Base-by-base conservation (phyloP, 352 stramenopile genomes). In the Lagenidium giganteum region DNA sequence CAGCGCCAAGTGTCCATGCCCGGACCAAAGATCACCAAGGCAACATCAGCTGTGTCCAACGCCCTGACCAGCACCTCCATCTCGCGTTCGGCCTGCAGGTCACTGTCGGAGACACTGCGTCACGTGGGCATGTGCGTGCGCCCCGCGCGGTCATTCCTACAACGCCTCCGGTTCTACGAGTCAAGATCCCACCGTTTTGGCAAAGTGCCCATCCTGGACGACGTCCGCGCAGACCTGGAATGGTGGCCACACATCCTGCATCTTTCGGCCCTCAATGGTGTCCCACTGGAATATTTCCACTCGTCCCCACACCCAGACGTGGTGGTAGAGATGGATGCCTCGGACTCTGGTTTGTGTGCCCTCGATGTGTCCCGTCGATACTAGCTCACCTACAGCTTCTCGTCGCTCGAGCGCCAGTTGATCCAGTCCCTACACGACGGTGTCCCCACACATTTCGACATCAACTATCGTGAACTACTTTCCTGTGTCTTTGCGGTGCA, bases 401-500 rank as follows among this genome's bases (percentile, higher is more conserved):
- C n/a, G n/a, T n/a, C n/a, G n/a, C n/a, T n/a, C n/a, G n/a, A n/a
- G n/a, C n/a, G n/a, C n/a, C n/a, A n/a, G n/a, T n/a, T n/a, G n/a
- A n/a, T n/a, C n/a, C n/a, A n/a, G n/a, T n/a, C n/a, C n/a, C n/a
- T n/a, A n/a, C n/a, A n/a, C n/a, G n/a, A n/a, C n/a, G n/a, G n/a
- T n/a, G n/a, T n/a, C n/a, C n/a, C n/a, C n/a, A n/a, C n/a, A 43
- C 21, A 39, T 11, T 67, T 58, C 20, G 52, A 63, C 17, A 67
- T 67, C 24, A 63, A 59, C 20, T 67, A 49, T 8, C 44, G 52
- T 7, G 47, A 59, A 14, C 31, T 67, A 0, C 27, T 62, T 2
- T 34, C 33, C 0, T 53, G 21, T 2, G 43, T 30, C 0, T 42
- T 59, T 18, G 44, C 47, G 0, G 42, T 49, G 1, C 31, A 52